Percentiles rank a stretch among this genome's conserved stretches.
Evolutionary conservation across 257 asterid genomes (phyloP).

Genomic region (Verbascum thapsus): DNA sequence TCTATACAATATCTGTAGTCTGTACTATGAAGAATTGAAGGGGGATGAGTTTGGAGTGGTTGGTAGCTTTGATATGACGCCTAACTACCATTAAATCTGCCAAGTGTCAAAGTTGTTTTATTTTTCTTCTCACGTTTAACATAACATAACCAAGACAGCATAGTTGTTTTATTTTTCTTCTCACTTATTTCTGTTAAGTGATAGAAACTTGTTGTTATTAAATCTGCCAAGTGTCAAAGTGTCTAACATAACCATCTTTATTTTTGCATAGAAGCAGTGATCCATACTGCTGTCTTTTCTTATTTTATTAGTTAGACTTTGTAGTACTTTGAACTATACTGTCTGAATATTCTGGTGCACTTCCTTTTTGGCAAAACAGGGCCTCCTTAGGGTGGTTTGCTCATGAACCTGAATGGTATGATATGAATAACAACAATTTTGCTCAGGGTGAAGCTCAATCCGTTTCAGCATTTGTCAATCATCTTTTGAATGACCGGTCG

Average conservation of each 20-base stretch:
- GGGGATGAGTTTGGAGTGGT: too few species aligned
- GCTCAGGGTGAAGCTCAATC: conserved; percentile 94
- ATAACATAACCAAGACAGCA: too few species aligned
- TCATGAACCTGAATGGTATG: conserved; percentile 89
- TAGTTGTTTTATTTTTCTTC: background rate
- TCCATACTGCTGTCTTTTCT: conserved; percentile 1
- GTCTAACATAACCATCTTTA: conserved; percentile 1
- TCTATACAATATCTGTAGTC: too few species aligned
- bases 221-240: too few species aligned
- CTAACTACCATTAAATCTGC: too few species aligned
- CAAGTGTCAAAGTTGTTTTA: too few species aligned
- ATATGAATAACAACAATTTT: conserved; percentile 70
- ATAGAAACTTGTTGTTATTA: too few species aligned
- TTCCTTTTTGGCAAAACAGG: conserved; percentile 45
- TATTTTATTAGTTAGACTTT: conserved; percentile 5
- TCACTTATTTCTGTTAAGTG: too few species aligned
- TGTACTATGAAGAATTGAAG: too few species aligned
- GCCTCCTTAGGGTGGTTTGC: conserved; percentile 96
- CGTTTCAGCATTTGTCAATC: conserved; percentile 72
- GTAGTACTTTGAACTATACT: conserved; percentile 14
- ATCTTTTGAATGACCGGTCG: conserved; percentile 69
- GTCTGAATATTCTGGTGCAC: conserved; percentile 20
- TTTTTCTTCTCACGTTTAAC: background rate
- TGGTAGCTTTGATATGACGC: too few species aligned
- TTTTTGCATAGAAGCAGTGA: conserved; percentile 9